Conservation (phyloP, 768 basidiomycete species). For the Phlegmacium glaucopus region DNA sequence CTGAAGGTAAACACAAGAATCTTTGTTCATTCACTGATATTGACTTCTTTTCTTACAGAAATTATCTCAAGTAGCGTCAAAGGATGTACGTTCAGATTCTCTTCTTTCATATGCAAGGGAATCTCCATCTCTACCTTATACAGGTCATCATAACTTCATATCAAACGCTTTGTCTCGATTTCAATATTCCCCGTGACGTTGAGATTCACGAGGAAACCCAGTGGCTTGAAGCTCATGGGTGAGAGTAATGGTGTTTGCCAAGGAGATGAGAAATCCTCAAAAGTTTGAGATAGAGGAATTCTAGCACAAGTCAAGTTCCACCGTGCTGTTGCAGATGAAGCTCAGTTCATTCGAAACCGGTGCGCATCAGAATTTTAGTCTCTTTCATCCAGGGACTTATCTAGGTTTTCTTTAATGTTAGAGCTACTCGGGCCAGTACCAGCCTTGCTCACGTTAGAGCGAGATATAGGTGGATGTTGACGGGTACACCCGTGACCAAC, state of each 20-base stretch:
- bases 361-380: conserved; percentile 12
- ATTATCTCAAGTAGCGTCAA: conserved; percentile 43
- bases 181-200: conserved; percentile 46
- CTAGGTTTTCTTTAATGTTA: conserved; percentile 15
- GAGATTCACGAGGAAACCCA: conserved; percentile 38
- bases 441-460: conserved; percentile 58
- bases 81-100: conserved; percentile 39
- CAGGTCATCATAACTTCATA: conserved; percentile 78
- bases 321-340: conserved; percentile 75
- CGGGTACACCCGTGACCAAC: conserved; percentile 74
- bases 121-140: neutral
- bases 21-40: neutral
- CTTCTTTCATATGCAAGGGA: neutral
- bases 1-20: conserved; percentile 36
- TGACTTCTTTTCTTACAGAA: conserved; percentile 24
- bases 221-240: conserved; percentile 52
- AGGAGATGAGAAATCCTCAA: neutral
- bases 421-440: conserved; percentile 54
- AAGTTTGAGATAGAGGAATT: conserved; percentile 42
- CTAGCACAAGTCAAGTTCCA: conserved; percentile 62
- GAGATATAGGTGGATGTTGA: conserved; percentile 76
- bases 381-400: neutral
- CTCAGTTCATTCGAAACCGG: conserved; percentile 73
- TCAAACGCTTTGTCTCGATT: conserved; percentile 64
- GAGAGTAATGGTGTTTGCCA: conserved; percentile 1